Evolutionary conservation across 306 rosid genomes (phyloP), one percentile per base, ranked within the genome.

Genomic region (peach (Prunus persica)): DNA sequence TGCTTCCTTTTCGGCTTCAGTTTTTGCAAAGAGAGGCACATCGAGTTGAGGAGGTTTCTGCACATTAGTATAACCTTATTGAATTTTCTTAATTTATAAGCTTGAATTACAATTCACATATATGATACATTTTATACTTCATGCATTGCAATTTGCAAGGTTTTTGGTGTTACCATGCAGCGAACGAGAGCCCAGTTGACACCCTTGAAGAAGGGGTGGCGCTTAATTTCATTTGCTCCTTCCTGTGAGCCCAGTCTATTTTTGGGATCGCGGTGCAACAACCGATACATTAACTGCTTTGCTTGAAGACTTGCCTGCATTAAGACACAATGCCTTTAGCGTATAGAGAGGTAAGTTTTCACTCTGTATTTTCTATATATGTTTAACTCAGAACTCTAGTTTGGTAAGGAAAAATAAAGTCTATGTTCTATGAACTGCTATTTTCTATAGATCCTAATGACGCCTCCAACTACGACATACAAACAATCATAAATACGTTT

Each of bases 161-260:
- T 77, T 50, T 30, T 32, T 2, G 68, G 60, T 65, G 28, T 87
- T 90, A 95, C 99, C 97, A 51, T 84, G 91, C 86, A 84, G 72
- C 99, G 99, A 78, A 95, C 81, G 27, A 95, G 91, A 50, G 99
- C 93, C 99, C 99, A 95, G 75, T 88, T 91, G 86, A 95, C 30
- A 55, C 92, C 89, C 3, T 83, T 78, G 80, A 95, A 95, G 87
- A 95, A 95, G 12, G 99, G 87, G 55, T 92, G 99, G 10, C 82
- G 64, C 81, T 95, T 95, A 60, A 95, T 84, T 87, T 95, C 96
- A 66, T 81, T 84, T n/a, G 97, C 93, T 43, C 99, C 99, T 88
- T 89, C 92, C 20, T 38, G 77, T 55, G 97, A 88, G 20, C 97
- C 93, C 87, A 95, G 79, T 90, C 99, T 88, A 73, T 77, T 81